Conservation (phyloP, 129 eudicot genomes). For the Centaurea solstitialis region DNA sequence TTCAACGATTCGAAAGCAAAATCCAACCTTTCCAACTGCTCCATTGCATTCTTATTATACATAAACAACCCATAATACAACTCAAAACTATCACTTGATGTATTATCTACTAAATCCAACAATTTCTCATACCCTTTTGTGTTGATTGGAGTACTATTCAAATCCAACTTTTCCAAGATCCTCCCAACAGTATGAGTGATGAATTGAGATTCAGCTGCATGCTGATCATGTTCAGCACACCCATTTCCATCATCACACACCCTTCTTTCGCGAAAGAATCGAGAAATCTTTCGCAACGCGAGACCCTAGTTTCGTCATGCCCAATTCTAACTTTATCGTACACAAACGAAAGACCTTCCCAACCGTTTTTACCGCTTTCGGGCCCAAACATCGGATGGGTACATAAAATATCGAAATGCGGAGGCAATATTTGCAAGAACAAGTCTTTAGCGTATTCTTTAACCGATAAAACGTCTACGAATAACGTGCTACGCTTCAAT, state of each 20-base stretch:
- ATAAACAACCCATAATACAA: constrained; percentile 85
- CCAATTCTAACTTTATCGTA: constrained; percentile 82
- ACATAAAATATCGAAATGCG: constrained; percentile 76
- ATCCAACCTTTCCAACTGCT: constrained; percentile 69
- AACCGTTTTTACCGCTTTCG: constrained; percentile 72
- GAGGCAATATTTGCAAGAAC: constrained; percentile 52
- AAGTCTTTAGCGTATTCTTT: constrained; percentile 71
- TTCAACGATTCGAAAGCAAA: constrained; percentile 82
- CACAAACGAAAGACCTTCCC: constrained; percentile 73
- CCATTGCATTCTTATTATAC: constrained; percentile 94
- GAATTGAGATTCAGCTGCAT: constrained; percentile 89
- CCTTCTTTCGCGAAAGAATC: constrained; percentile 72
- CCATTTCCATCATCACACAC: constrained; percentile 84
- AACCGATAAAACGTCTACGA: constrained; percentile 84
- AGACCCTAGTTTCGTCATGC: constrained; percentile 43
- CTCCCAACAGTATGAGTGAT: constrained; percentile 88
- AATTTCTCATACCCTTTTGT: constrained; percentile 83
- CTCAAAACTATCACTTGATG: constrained; percentile 86
- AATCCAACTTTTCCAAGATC: constrained; percentile 58
- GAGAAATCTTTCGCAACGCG: constrained; percentile 59
- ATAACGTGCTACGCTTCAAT: constrained; percentile 64
- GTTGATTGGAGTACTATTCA: constrained; percentile 77
- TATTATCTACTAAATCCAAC: constrained; percentile 86
- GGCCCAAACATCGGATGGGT: constrained; percentile 99
- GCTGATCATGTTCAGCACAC: constrained; percentile 81